Conservation (phyloP, 1,139 yeast species). For the Saccharomyces hybrid region DNA sequence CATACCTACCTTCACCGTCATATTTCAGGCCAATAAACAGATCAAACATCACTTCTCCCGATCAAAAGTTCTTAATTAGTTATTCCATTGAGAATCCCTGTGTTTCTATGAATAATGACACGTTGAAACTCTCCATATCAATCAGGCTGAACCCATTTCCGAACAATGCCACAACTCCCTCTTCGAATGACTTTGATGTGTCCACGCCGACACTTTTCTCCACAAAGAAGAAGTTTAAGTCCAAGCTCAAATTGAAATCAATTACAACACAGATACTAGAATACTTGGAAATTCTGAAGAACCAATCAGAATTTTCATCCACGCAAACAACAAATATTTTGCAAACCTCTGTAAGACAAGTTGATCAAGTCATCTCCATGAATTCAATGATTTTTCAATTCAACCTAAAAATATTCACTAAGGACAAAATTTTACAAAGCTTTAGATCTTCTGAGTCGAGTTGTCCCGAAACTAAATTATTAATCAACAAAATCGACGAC, state of each 20-base stretch:
- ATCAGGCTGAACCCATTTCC: constrained; percentile 37
- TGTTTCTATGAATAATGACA: constrained; percentile 42
- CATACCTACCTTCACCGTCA: constrained; percentile 21
- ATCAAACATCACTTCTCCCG: constrained; percentile 23
- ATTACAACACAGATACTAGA: constrained; percentile 47
- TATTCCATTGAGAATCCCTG: constrained; percentile 28
- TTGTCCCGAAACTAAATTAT: constrained; percentile 12
- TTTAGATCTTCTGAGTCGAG: constrained; percentile 17
- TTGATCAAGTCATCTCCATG: constrained; percentile 24
- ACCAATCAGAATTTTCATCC: background rate
- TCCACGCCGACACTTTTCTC: constrained; percentile 2
- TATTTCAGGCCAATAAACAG: constrained; percentile 25
- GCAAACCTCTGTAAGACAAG: constrained; percentile 23
- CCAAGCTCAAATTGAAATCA: constrained; percentile 40
- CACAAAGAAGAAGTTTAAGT: constrained; percentile 13
- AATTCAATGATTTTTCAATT: constrained; percentile 21
- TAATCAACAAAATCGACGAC: constrained; percentile 21
- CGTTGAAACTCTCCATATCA: constrained; percentile 35
- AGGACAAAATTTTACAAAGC: constrained; percentile 23
- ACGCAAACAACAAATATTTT: constrained; percentile 19
- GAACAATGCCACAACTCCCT: constrained; percentile 25
- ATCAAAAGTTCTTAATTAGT: constrained; percentile 22
- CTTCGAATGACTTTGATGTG: background rate
- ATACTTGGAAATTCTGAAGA: constrained; percentile 33
- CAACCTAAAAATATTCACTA: constrained; percentile 23